Evolutionary conservation across 2,329 filamentous ascomycete genomes (phyloP).

Genomic region (Fusarium citri): DNA sequence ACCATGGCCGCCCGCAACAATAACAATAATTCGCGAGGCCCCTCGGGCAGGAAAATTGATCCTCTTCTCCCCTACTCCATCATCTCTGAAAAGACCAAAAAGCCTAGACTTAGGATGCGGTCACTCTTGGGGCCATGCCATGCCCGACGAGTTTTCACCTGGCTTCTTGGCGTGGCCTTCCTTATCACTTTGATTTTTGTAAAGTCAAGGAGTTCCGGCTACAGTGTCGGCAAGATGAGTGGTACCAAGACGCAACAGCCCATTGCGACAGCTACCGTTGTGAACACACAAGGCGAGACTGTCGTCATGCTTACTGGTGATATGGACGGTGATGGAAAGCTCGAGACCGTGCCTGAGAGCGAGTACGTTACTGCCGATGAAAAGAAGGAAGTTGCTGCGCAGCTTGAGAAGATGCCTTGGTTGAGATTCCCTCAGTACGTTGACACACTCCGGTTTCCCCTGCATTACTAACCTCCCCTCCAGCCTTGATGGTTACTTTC

Average conservation of each 20-base stretch:
- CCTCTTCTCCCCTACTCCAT: slow-evolving; percentile 51
- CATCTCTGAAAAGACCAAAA: slow-evolving; percentile 50
- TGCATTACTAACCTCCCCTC: slow-evolving; percentile 25
- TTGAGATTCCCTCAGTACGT: slow-evolving; percentile 55
- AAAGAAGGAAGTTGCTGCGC: slow-evolving; percentile 47
- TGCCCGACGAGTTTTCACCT: slow-evolving; percentile 64
- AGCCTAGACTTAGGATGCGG: slow-evolving; percentile 55
- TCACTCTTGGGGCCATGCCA: slow-evolving; percentile 63
- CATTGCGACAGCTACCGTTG: slow-evolving; percentile 44
- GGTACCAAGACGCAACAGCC: slow-evolving; percentile 40
- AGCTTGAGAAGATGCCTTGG: slow-evolving; percentile 54
- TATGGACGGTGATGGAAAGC: slow-evolving; percentile 46
- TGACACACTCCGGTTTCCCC: background rate
- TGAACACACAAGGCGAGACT: slow-evolving; percentile 45
- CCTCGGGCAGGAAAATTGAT: slow-evolving; percentile 49
- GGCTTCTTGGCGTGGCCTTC: slow-evolving; percentile 57
- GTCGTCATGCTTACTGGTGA: slow-evolving; percentile 47
- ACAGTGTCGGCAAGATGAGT: slow-evolving; percentile 44
- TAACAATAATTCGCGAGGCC: slow-evolving; percentile 50
- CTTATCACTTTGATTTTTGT: slow-evolving; percentile 57
- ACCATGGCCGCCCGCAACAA: slow-evolving; percentile 51
- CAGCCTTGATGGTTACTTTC: slow-evolving; percentile 84
- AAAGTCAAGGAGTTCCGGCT: slow-evolving; percentile 47
- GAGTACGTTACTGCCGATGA: slow-evolving; percentile 47
- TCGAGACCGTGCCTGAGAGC: slow-evolving; percentile 42